Evolutionary conservation across 2,329 filamentous ascomycete genomes (phyloP).

Genomic region (Penicillium janthinellum): DNA sequence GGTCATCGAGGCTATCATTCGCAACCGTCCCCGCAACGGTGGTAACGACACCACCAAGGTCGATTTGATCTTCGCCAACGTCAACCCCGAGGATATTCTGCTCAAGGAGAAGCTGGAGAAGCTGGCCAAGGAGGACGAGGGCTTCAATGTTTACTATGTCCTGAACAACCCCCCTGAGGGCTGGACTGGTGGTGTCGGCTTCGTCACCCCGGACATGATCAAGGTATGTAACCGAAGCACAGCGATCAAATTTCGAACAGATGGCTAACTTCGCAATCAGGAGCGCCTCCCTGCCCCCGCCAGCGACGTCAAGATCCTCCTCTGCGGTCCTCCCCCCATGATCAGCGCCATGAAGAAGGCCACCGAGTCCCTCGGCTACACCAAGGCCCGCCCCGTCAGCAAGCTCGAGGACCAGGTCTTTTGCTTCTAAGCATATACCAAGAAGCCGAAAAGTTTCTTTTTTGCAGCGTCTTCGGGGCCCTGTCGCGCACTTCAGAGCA

Average conservation of each 20-base stretch:
- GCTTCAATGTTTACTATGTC: slow-evolving; percentile 90
- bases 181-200: slow-evolving; percentile 92
- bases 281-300: slow-evolving; percentile 73
- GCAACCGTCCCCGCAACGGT: slow-evolving; percentile 66
- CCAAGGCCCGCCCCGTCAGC: slow-evolving; percentile 91
- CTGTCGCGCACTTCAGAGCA: neutral
- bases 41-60: slow-evolving; percentile 84
- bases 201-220: slow-evolving; percentile 95
- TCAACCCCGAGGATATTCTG: slow-evolving; percentile 88
- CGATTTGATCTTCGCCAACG: slow-evolving; percentile 96
- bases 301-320: slow-evolving; percentile 84
- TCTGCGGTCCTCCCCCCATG: slow-evolving; percentile 97
- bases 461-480: neutral
- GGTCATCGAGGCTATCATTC: slow-evolving; percentile 85
- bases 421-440: slow-evolving; percentile 67
- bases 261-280: slow-evolving; percentile 29
- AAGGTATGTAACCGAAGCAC: slow-evolving; percentile 57
- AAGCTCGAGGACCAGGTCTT: slow-evolving; percentile 98
- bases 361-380: slow-evolving; percentile 82
- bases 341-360: slow-evolving; percentile 96
- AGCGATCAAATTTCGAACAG: slow-evolving; percentile 18
- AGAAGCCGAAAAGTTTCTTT: neutral
- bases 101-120: slow-evolving; percentile 88
- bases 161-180: slow-evolving; percentile 91
- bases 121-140: slow-evolving; percentile 73